Percentiles rank a stretch among this genome's conserved stretches.
These are phyloP conservation scores for Corymbia maculata DNA, from an alignment of 345 rosid species.

Conservation along the genomic window DNA sequence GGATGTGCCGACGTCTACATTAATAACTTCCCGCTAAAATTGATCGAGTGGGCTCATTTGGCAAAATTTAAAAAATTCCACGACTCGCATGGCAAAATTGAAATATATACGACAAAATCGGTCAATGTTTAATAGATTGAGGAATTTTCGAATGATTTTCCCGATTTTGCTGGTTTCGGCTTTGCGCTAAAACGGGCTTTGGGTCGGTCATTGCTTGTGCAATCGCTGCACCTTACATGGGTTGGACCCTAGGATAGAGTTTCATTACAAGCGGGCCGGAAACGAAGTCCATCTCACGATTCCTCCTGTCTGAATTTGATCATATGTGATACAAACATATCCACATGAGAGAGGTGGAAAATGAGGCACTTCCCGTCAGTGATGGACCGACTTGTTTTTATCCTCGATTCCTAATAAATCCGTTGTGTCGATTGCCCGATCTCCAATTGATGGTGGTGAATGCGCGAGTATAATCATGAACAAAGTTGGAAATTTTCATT, in stretches of 20 bases:
- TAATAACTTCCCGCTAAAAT: too few species aligned
- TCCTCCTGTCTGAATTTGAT: background rate
- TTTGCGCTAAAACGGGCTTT: background rate
- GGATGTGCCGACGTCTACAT: rapidly evolving
- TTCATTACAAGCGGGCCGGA: background rate
- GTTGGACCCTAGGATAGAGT: background rate
- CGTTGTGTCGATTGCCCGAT: background rate
- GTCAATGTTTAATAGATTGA: too few species aligned
- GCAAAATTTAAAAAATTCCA: too few species aligned
- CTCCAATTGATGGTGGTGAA: background rate
- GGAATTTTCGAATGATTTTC: too few species aligned
- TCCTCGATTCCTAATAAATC: too few species aligned
- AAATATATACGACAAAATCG: too few species aligned
- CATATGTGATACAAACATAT: background rate
- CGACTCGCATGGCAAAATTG: too few species aligned
- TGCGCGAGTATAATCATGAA: background rate
- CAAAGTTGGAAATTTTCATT: background rate
- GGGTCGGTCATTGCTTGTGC: background rate
- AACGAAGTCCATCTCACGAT: background rate
- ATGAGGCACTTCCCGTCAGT: background rate
- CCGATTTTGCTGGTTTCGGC: background rate
- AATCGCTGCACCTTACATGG: rapidly evolving
- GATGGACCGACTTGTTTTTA: too few species aligned
- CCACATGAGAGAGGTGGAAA: background rate
- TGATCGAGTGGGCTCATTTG: too few species aligned